phyloP scores from a whole-genome alignment of 1,139 yeast genomes.

The Magnusiomyces tetraspermus region DNA sequence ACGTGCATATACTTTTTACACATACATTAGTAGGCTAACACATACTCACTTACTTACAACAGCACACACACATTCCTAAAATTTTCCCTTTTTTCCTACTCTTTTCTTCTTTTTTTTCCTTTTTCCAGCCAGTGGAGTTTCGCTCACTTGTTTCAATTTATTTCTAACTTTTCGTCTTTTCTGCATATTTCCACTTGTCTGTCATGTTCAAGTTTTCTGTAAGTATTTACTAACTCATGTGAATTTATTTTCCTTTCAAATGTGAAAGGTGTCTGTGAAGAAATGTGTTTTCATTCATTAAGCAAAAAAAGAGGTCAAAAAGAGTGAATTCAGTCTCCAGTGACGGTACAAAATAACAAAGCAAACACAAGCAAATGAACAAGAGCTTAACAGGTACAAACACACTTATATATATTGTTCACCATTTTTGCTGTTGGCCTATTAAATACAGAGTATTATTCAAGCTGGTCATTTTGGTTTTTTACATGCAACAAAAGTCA shows the following conservation, averaged over 20 bases:
- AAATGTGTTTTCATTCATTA: background rate
- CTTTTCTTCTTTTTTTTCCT: background rate
- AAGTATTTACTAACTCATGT: background rate
- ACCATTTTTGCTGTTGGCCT: no score
- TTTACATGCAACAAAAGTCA: no score
- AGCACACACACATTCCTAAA: background rate
- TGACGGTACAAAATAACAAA: no score
- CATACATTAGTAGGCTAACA: no score
- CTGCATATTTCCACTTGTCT: background rate
- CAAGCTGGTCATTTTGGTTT: no score
- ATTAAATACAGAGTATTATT: no score
- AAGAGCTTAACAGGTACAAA: background rate
- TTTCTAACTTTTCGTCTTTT: background rate
- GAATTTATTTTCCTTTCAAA: background rate
- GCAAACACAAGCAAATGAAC: background rate
- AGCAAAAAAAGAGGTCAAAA: no score
- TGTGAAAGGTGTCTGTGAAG: background rate
- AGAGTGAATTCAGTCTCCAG: no score
- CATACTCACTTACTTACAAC: no score
- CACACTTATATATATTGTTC: no score
- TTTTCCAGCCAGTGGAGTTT: background rate
- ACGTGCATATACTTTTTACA: no score
- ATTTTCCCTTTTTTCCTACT: background rate
- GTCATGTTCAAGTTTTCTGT: slow-evolving; percentile 3
- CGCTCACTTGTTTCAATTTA: background rate